Evolutionary conservation across 306 rosid genomes (phyloP).

Genomic region (Cucumis melo): DNA sequence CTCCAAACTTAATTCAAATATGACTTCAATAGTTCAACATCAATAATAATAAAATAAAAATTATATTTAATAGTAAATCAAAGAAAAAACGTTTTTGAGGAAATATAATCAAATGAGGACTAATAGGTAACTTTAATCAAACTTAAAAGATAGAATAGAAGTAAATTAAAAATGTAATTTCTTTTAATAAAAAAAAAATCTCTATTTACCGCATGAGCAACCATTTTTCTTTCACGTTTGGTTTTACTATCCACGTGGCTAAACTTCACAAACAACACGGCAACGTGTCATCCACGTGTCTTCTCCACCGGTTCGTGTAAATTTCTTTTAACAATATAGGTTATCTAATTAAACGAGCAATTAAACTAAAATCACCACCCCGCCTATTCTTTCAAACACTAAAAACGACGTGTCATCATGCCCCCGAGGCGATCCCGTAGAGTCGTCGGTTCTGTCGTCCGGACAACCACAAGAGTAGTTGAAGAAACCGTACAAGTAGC

Average conservation of each 20-base stretch:
- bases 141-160: too few species aligned
- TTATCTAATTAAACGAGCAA: neutral
- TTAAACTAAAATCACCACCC: neutral
- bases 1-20: too few species aligned
- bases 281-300: neutral
- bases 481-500: conserved; percentile 20
- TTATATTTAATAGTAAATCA: too few species aligned
- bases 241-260: neutral
- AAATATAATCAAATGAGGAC: too few species aligned
- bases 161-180: too few species aligned
- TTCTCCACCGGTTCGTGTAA: neutral
- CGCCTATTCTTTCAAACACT: neutral
- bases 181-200: too few species aligned
- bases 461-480: conserved; percentile 22
- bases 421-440: conserved; percentile 28
- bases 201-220: too few species aligned
- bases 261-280: neutral
- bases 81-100: too few species aligned
- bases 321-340: neutral
- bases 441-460: conserved; percentile 13
- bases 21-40: too few species aligned
- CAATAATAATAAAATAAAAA: too few species aligned
- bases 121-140: too few species aligned
- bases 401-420: conserved; percentile 5
- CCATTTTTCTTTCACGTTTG: neutral